phyloP scores from a whole-genome alignment of 805 yeast species.

The Candida ficus region DNA sequence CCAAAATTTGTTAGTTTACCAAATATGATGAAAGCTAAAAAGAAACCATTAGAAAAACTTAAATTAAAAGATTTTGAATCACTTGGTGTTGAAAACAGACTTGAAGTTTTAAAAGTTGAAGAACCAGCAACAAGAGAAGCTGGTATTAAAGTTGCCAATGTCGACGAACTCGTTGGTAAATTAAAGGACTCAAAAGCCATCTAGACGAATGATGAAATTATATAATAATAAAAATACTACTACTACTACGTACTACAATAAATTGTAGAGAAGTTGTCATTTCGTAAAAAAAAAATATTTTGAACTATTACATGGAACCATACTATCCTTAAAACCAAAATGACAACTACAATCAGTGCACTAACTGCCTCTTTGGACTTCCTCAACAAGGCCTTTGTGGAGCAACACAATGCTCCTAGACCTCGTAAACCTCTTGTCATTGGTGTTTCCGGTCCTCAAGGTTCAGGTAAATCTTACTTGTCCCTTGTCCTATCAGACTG shows the following conservation, averaged over 20 bases:
- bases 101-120: constrained; percentile 65
- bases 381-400: neutral
- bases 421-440: constrained; percentile 36
- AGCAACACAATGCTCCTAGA: constrained; percentile 21
- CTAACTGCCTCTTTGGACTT: neutral
- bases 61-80: constrained; percentile 58
- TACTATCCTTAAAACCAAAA: neutral
- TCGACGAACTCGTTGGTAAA: constrained; percentile 76
- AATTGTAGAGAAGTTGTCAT: too few relatives aligned
- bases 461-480: constrained; percentile 68
- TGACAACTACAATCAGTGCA: neutral
- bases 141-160: constrained; percentile 74
- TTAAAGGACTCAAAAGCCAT: constrained; percentile 52
- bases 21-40: constrained; percentile 97
- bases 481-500: constrained; percentile 35
- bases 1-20: constrained; percentile 97
- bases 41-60: constrained; percentile 78
- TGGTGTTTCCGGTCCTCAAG: constrained; percentile 52
- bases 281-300: too few relatives aligned
- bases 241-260: too few relatives aligned
- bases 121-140: constrained; percentile 84
- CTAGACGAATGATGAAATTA: constrained; percentile 1
- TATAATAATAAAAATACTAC: neutral
- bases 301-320: too few relatives aligned
- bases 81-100: constrained; percentile 56